phyloP scores from a whole-genome alignment of 2,329 filamentous ascomycete genomes.

The Colletotrichum musicola region DNA sequence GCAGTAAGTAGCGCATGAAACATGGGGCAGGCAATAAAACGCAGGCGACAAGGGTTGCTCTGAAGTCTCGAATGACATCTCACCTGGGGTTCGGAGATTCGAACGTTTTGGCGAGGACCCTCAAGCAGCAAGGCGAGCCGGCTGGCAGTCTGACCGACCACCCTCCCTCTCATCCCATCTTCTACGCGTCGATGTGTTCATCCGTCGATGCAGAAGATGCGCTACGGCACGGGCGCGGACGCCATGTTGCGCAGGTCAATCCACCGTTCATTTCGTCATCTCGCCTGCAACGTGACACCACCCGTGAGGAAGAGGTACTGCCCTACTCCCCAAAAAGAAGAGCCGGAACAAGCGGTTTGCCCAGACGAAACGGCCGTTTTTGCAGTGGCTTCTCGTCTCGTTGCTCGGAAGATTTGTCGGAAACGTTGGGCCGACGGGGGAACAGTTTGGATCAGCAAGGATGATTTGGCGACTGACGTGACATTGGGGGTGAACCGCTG shows the following conservation, averaged over 20 bases:
- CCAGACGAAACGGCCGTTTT: not conserved
- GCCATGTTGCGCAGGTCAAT: slow-evolving; percentile 18
- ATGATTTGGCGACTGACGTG: slow-evolving; percentile 30
- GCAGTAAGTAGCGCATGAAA: slow-evolving; percentile 22
- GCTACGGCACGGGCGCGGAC: not conserved
- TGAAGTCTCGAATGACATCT: slow-evolving; percentile 27
- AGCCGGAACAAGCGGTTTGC: no score
- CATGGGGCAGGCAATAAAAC: slow-evolving; percentile 26
- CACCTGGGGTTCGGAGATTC: slow-evolving; percentile 32
- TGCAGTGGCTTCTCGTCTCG: not conserved
- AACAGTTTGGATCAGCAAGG: slow-evolving; percentile 12
- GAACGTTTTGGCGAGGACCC: slow-evolving; percentile 18
- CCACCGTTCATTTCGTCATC: slow-evolving; percentile 21
- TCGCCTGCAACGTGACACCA: slow-evolving; percentile 7
- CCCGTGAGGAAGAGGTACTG: no score
- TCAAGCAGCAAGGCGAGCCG: slow-evolving; percentile 1
- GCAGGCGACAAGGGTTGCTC: slow-evolving; percentile 17
- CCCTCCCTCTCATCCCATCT: not conserved
- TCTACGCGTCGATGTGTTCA: not conserved
- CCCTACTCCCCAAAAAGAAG: no score
- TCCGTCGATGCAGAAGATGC: not conserved
- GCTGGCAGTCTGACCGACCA: slow-evolving; percentile 15
- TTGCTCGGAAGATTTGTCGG: slow-evolving; percentile 32
- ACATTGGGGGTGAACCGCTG: slow-evolving; percentile 32
- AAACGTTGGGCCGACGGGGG: slow-evolving; percentile 19